A percentile compares a stretch with the other conserved stretches of the same genome.
phyloP scores from a whole-genome alignment of 768 basidiomycete species.

The Macrolepiota dolichaula region DNA sequence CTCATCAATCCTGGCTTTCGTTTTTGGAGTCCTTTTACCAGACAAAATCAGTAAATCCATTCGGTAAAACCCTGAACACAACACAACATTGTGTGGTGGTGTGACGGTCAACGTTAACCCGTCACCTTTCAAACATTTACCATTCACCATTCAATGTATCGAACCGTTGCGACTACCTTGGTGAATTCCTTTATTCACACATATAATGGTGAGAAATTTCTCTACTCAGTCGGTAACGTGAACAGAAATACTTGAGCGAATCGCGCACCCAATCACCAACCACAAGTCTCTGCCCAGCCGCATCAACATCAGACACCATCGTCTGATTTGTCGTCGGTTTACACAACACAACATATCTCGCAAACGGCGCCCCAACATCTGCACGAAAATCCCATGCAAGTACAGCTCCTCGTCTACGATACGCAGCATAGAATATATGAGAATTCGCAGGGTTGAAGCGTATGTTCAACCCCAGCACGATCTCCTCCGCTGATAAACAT shows the following conservation, averaged over 20 bases:
- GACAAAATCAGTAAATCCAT: too few relatives aligned
- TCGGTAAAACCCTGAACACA: too few relatives aligned
- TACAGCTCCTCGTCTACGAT: constrained; percentile 59
- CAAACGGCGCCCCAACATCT: constrained; percentile 41
- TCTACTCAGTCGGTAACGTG: too few relatives aligned
- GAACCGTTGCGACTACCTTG: too few relatives aligned
- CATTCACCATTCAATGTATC: too few relatives aligned
- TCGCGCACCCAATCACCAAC: constrained; percentile 64
- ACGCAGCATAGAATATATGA: constrained; percentile 75
- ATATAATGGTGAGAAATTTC: too few relatives aligned
- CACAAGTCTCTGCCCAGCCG: constrained; percentile 58
- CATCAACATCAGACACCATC: constrained; percentile 73
- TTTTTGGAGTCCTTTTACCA: too few relatives aligned
- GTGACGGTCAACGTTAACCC: too few relatives aligned
- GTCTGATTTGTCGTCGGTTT: constrained; percentile 63
- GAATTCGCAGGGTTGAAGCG: constrained; percentile 75
- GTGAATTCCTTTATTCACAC: too few relatives aligned
- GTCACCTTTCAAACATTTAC: too few relatives aligned
- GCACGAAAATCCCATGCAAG: constrained; percentile 80
- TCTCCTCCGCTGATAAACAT: constrained; percentile 60
- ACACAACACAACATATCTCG: constrained; percentile 26
- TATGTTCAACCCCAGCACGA: constrained; percentile 40
- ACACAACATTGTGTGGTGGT: too few relatives aligned
- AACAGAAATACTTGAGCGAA: neutral
- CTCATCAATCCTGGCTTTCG: too few relatives aligned